These are phyloP conservation scores for Ogataea salicorniae DNA, from an alignment of 805 yeast genomes.

Conservation along the genomic window DNA sequence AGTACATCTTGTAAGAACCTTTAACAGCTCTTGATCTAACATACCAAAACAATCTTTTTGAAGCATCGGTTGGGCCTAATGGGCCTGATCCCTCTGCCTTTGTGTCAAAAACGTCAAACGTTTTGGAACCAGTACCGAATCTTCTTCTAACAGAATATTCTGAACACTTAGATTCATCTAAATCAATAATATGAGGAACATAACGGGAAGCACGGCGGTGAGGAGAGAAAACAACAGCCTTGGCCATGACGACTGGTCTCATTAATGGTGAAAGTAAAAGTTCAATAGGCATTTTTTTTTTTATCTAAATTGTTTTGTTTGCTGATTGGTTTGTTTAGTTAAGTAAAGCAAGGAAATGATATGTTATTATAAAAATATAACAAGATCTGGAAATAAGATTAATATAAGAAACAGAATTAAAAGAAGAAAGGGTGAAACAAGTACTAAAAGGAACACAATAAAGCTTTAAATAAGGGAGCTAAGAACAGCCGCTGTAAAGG, in stretches of 20 bases:
- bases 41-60: conserved; percentile 46
- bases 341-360: too few relatives aligned
- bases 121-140: conserved; percentile 58
- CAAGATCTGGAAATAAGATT: background rate
- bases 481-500: too few relatives aligned
- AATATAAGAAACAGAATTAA: background rate
- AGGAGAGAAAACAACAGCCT: conserved; percentile 48
- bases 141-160: conserved; percentile 48
- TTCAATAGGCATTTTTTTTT: conserved; percentile 51
- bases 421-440: too few relatives aligned
- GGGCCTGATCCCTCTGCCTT: conserved; percentile 32
- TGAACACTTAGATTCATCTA: conserved; percentile 31
- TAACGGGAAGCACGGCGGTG: conserved; percentile 54
- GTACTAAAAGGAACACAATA: too few relatives aligned
- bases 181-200: conserved; percentile 47
- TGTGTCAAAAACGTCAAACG: conserved; percentile 50
- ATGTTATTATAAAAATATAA: background rate
- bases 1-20: conserved; percentile 58
- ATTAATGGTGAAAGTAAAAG: conserved; percentile 51
- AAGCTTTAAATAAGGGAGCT: too few relatives aligned
- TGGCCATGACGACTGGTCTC: conserved; percentile 55
- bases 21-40: conserved; percentile 61
- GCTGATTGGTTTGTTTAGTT: too few relatives aligned
- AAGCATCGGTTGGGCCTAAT: conserved; percentile 38
- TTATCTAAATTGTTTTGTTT: background rate